Evolutionary conservation across 306 rosid genomes (phyloP), one percentile per base, ranked within the genome.

Genomic region (Myrica gale): DNA sequence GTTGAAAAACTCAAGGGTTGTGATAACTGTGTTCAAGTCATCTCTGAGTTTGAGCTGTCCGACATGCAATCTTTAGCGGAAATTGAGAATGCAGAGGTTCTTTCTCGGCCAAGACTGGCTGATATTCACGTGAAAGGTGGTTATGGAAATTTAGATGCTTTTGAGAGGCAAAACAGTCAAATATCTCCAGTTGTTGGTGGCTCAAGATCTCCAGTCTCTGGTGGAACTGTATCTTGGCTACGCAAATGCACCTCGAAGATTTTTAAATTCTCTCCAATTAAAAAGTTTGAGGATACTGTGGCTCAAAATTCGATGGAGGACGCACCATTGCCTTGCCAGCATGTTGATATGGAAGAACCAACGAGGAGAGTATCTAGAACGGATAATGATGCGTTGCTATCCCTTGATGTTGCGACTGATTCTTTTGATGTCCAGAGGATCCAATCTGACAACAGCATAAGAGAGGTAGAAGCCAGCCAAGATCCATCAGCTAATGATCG

Each of bases 181-280:
- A 69, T 23, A 39, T 84, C 91, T 51, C 89, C 86, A 20, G 75
- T 39, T 73, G 75, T 41, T 26, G 72, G 57, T 58, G 91, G 79
- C 75, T 69, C 74, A 32, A 87, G 71, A 77, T 86, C 95, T 73
- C 93, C 89, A 7, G 79, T 76, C 67, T 86, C 92, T 85, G 96
- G 86, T 68, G 94, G 91, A 50, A 89, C 93, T 20, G 73, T 94
- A 62, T 92, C 96, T 74, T 95, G 97, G 97, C 75, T 95, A 45
- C 97, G 93, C 19, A 92, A 92, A 80, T 92, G 98, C 85, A 92
- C 97, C 56, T 77, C 98, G 19, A 94, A 89, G 89, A 88, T 95
- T 65, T 88, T 95, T 67, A 95, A 77, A 57, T 74, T 90, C 68
- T 92, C 98, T 37, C 96, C 98, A 0, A 84, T 85, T 47, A 90